These are phyloP conservation scores for Saussurea involucrata DNA, from an alignment of 129 eudicot genomes.

Conservation along the genomic window DNA sequence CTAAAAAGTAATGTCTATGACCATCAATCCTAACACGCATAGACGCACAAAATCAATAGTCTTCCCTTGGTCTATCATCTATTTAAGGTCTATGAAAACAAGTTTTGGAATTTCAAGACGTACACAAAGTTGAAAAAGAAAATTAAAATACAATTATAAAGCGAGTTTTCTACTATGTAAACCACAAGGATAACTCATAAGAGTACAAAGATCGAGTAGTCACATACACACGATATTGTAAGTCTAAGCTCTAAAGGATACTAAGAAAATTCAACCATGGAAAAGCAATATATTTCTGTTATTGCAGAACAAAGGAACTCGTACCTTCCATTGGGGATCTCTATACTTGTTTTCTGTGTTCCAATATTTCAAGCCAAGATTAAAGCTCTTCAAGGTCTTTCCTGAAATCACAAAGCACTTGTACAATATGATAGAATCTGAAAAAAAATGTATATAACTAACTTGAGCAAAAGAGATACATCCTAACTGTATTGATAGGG, in stretches of 20 bases:
- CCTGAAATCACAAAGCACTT: constrained; percentile 6
- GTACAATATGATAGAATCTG: constrained; percentile 12
- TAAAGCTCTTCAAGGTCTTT: not conserved
- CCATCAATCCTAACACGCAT: not conserved
- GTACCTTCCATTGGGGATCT: not conserved
- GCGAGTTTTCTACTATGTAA: not conserved
- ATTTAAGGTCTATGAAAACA: not conserved
- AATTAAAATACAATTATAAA: not conserved
- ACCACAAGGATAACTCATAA: not conserved
- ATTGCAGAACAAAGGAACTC: not conserved
- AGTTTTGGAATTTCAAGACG: not conserved
- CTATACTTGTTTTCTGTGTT: not conserved
- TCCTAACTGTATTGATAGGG: not conserved
- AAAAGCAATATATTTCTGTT: not conserved
- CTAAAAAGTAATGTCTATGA: not conserved
- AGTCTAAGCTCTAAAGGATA: not conserved
- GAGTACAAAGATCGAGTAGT: not conserved
- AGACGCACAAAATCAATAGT: not conserved
- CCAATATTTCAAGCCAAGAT: constrained; percentile 2
- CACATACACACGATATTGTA: not conserved
- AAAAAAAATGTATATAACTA: not conserved
- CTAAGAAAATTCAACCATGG: not conserved
- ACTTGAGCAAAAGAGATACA: not conserved
- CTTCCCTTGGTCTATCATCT: not conserved
- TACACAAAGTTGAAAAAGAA: not conserved